Evolutionary conservation across 2,329 filamentous ascomycete genomes (phyloP).

Genomic region (Penicillium sp.): DNA sequence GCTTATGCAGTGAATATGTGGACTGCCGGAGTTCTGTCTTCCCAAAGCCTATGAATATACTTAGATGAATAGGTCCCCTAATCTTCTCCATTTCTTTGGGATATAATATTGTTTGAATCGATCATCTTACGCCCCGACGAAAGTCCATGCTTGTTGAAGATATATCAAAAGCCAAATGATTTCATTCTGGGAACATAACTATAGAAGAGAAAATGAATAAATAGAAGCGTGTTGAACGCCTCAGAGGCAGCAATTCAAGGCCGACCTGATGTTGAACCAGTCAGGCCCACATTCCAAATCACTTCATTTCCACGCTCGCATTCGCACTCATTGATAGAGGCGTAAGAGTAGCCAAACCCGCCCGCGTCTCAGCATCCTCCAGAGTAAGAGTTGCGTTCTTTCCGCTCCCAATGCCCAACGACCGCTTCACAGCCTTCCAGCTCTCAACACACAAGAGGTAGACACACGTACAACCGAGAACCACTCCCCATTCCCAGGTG

Average conservation of each 20-base stretch:
- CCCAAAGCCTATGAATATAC: too few species aligned
- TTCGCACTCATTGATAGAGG: conserved; percentile 26
- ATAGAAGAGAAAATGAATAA: not conserved
- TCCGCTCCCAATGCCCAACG: conserved; percentile 33
- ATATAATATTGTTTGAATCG: too few species aligned
- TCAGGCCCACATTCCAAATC: not conserved
- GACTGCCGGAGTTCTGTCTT: too few species aligned
- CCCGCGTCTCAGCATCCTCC: conserved; percentile 33
- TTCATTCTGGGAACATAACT: not conserved
- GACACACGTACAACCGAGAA: conserved; percentile 56
- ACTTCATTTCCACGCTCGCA: conserved; percentile 27
- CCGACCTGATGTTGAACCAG: conserved; percentile 14
- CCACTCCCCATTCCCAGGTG: conserved; percentile 67
- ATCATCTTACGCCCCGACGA: not conserved
- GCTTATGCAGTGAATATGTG: not conserved
- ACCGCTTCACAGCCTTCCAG: conserved; percentile 65
- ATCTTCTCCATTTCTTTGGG: too few species aligned
- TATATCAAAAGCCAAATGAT: not conserved
- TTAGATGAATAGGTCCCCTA: too few species aligned
- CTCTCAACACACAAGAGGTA: conserved; percentile 62
- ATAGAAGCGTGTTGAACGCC: conserved; percentile 1
- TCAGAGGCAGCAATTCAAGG: not conserved
- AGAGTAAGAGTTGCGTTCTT: conserved; percentile 29
- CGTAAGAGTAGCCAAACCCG: conserved; percentile 22
- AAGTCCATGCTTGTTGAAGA: not conserved